Percentiles rank a stretch among this genome's conserved stretches.
These are phyloP conservation scores for Tuber magnatum DNA, from an alignment of 495 filamentous ascomycete genomes.

Conservation along the genomic window DNA sequence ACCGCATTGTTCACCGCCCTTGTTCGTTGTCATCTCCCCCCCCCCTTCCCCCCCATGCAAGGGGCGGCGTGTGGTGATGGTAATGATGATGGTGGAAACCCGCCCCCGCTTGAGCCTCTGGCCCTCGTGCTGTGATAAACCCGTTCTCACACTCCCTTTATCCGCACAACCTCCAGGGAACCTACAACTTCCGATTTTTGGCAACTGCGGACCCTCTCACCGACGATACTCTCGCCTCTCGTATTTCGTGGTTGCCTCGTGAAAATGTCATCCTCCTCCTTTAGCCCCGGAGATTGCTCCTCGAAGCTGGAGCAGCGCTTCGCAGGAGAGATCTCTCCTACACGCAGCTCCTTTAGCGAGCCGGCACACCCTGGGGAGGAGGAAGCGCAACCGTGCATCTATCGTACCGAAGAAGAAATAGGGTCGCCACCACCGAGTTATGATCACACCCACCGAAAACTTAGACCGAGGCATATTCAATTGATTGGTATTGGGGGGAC, in stretches of 20 bases:
- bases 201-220: not conserved
- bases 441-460: slow-evolving; percentile 34
- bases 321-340: not conserved
- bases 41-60: too few relatives aligned
- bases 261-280: not conserved
- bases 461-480: slow-evolving; percentile 36
- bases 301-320: not conserved
- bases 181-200: not conserved
- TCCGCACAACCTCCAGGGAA: not conserved
- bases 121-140: not conserved
- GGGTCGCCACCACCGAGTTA: slow-evolving; percentile 18
- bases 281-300: not conserved
- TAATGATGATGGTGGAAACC: not conserved
- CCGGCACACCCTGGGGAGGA: not conserved
- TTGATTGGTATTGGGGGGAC: slow-evolving; percentile 70
- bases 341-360: not conserved
- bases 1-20: too few relatives aligned
- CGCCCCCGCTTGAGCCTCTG: not conserved
- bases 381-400: not conserved
- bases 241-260: not conserved
- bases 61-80: not conserved
- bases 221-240: not conserved
- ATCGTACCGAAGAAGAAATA: slow-evolving; percentile 5
- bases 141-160: not conserved
- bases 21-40: too few relatives aligned